Evolutionary conservation across 2,329 filamentous ascomycete genomes (phyloP), one percentile per base, ranked within the genome.

Genomic region (Fusarium sp.): DNA sequence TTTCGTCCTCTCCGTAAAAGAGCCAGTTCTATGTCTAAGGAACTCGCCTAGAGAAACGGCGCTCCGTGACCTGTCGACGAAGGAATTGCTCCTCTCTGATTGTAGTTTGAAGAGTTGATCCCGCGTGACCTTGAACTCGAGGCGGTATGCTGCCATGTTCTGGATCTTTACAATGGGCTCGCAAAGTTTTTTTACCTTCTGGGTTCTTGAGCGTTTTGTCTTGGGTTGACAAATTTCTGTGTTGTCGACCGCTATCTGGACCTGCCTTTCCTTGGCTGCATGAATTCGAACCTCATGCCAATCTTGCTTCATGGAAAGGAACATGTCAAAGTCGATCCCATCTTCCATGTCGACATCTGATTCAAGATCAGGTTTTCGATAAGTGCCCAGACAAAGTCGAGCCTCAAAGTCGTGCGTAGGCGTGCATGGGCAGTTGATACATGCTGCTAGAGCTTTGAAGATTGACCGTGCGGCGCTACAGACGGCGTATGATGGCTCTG

Each of bases 1-100:
- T 27, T 51, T 61, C 9, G 63, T 66, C 48, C 43, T 66, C 18
- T 58, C 66, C 2, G 60, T 66, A n/a, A 69, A 60, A 9, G 44
- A 39, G 3, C 30, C 23, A 2, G 51, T 12, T 16, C 44, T 44
- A 2, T 50, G 28, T 43, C 30, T 47, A 0, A 69, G 31, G 10
- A 60, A 60, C 10, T 62, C n/a, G 7, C 54, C 31, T 2, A 69
- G 36, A 11, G 66, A 60, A 13, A 37, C 31, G 28, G 15, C 37
- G 7, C 12, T 16, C 27, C 9, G 37, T 28, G 18, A 23, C 28
- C 44, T 43, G 11, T 37, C 46, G 1, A 18, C 28, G 27, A 31
- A 12, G 7, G 18, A 18, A 23, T 11, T 27, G 23, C 46, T 70
- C 50, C 30, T 58, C 43, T 65, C 57, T 1, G 54, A 67, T 16